These are phyloP conservation scores for Venturiaceae sp. DNA, from an alignment of 2,329 filamentous ascomycete species.

Conservation along the genomic window DNA sequence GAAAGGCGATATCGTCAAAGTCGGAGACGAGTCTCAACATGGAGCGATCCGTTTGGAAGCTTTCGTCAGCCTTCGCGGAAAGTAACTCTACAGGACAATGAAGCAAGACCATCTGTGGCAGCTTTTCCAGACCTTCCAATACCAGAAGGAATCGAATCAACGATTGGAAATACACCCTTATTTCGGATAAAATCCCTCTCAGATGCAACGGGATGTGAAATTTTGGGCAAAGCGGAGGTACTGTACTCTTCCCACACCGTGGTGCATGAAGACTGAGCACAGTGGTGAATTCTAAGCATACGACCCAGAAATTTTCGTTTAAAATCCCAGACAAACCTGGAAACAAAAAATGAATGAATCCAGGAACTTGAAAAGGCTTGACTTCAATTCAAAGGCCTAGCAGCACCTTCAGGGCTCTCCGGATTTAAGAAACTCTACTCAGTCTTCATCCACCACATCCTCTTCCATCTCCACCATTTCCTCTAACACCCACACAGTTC, in stretches of 20 bases:
- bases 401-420: too few relatives aligned
- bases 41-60: neutral
- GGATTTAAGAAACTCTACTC: too few relatives aligned
- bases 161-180: conserved; percentile 88
- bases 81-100: conserved; percentile 4
- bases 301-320: too few relatives aligned
- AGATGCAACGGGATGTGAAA: conserved; percentile 75
- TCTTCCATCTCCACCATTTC: neutral
- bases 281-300: too few relatives aligned
- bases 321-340: too few relatives aligned
- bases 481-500: conserved; percentile 40
- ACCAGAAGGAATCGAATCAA: conserved; percentile 74
- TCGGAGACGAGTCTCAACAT: conserved; percentile 13
- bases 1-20: conserved; percentile 49
- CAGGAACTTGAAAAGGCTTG: too few relatives aligned
- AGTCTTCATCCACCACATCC: too few relatives aligned
- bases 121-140: neutral
- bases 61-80: neutral
- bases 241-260: neutral
- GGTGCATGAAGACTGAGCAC: neutral
- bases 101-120: neutral
- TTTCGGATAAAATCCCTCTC: conserved; percentile 79
- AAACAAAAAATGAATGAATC: too few relatives aligned
- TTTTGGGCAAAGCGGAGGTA: conserved; percentile 84
- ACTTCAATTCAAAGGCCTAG: too few relatives aligned